Evolutionary conservation across 129 eudicot species (phyloP), one percentile per base, ranked within the genome.

Genomic region (Smallanthus sonchifolius): DNA sequence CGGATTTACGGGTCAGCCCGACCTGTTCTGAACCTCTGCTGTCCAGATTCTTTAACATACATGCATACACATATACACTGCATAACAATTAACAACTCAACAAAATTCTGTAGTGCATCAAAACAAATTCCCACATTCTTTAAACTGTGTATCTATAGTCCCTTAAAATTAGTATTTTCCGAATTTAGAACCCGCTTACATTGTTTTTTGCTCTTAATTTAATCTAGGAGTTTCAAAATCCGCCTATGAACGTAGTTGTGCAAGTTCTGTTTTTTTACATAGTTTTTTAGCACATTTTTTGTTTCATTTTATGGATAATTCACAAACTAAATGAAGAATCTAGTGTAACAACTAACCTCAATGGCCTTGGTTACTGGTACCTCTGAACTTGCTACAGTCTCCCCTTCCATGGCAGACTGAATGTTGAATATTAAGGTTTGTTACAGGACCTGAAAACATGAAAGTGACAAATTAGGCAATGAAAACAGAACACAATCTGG

Each of bases 381-480:
- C 76, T 83, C 86, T 43, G 84, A 56, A 74, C 67, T 84, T 81
- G 82, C 83, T 57, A 81, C 67, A 15, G 88, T 74, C 19, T 80
- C 96, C 40, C 61, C 92, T 70, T 84, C 90, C 97, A 91, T 91
- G 55, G 19, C 75, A 49, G 52, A 69, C 49, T 43, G 64, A 63
- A 65, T 44, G 69, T 32, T 52, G 73, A 71, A 64, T 49, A 52
- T 39, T 72, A 63, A 62, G 14, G 51, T 10, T 47, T 47, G 55
- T 61, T 36, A 30, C 15, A 67, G 66, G 62, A 45, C 70, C 57
- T 77, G 60, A 32, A 76, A 55, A 55, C 38, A 67, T 56, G 75
- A 30, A 76, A 66, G 17, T 45, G 62, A 3, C 7, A 37, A 38
- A 65, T 54, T 74, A 49, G 77, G 24, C 72, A 51, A 30, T 38